These are phyloP conservation scores for Penicillium angulare DNA, from an alignment of 495 filamentous ascomycete species.

Conservation along the genomic window DNA sequence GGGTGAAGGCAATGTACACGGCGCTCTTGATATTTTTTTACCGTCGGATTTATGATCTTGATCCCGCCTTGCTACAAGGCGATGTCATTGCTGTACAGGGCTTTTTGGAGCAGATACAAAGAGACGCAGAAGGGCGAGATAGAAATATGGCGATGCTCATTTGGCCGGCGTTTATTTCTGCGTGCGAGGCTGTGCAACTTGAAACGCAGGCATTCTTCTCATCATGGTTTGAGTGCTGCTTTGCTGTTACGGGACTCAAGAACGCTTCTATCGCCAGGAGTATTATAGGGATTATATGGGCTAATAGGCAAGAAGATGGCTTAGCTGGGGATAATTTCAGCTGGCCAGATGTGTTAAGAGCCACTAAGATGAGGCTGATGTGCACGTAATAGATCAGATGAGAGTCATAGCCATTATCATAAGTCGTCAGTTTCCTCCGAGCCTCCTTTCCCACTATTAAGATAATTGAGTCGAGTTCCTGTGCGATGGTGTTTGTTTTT, in stretches of 20 bases:
- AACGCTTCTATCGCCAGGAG: slow-evolving; percentile 11
- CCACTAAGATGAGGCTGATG: slow-evolving; percentile 15
- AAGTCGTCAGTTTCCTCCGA: no score
- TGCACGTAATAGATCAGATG: slow-evolving; percentile 4
- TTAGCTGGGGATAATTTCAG: slow-evolving; percentile 2
- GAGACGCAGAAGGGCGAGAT: neutral
- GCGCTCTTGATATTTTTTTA: slow-evolving; percentile 22
- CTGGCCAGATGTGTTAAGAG: slow-evolving; percentile 19
- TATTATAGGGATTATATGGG: slow-evolving; percentile 17
- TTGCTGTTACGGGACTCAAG: slow-evolving; percentile 9
- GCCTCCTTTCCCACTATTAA: no score
- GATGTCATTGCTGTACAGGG: slow-evolving; percentile 10
- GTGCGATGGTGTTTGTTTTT: no score
- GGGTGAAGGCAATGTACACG: slow-evolving; percentile 19
- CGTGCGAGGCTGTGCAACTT: slow-evolving; percentile 14
- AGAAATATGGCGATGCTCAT: slow-evolving; percentile 17
- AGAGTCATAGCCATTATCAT: neutral
- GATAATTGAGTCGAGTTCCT: no score
- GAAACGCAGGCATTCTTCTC: slow-evolving; percentile 16
- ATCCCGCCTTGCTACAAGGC: slow-evolving; percentile 14
- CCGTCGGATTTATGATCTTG: slow-evolving; percentile 22
- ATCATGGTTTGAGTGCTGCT: slow-evolving; percentile 18
- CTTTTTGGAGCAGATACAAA: slow-evolving; percentile 5
- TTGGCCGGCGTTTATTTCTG: slow-evolving; percentile 25
- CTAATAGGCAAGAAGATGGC: slow-evolving; percentile 5